Conservation (phyloP, 78 protist species). For the Trichosphaerium sp. region DNA sequence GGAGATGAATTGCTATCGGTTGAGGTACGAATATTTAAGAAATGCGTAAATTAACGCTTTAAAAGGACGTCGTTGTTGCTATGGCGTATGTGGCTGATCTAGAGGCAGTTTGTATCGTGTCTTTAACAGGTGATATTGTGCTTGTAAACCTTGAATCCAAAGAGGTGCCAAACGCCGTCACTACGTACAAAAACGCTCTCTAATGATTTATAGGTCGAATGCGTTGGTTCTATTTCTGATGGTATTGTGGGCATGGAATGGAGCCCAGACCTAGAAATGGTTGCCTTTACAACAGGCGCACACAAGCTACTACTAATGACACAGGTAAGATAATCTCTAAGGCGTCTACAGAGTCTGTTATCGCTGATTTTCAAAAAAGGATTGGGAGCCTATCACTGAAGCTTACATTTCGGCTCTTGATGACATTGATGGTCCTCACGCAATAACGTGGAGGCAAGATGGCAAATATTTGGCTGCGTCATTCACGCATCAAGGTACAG, state of each 20-base stretch:
- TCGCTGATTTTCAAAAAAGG: too few species aligned
- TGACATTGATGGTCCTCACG: neutral
- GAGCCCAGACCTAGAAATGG: slow-evolving; percentile 44
- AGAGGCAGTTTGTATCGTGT: slow-evolving; percentile 43
- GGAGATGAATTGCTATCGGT: too few species aligned
- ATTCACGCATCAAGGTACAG: too few species aligned
- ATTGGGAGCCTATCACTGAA: slow-evolving; percentile 41
- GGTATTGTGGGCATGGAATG: slow-evolving; percentile 49
- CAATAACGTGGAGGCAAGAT: neutral
- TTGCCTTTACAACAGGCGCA: slow-evolving; percentile 23
- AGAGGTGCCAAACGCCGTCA: slow-evolving; percentile 6
- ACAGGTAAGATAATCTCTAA: too few species aligned
- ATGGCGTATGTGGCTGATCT: slow-evolving; percentile 47
- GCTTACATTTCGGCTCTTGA: neutral
- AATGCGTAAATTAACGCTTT: too few species aligned
- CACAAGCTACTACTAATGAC: slow-evolving; percentile 40
- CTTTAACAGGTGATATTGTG: slow-evolving; percentile 36
- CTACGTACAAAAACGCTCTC: neutral
- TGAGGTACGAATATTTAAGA: too few species aligned
- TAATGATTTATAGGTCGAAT: slow-evolving; percentile 34
- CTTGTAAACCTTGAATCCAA: slow-evolving; percentile 7
- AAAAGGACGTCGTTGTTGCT: slow-evolving; percentile 5
- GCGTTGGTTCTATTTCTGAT: slow-evolving; percentile 46
- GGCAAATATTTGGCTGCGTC: too few species aligned
- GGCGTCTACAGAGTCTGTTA: too few species aligned